A percentile compares a stretch with the other conserved stretches of the same genome.
Evolutionary conservation across 1,284 basidiomycete genomes (phyloP).

Genomic region (Agaricales sp.): DNA sequence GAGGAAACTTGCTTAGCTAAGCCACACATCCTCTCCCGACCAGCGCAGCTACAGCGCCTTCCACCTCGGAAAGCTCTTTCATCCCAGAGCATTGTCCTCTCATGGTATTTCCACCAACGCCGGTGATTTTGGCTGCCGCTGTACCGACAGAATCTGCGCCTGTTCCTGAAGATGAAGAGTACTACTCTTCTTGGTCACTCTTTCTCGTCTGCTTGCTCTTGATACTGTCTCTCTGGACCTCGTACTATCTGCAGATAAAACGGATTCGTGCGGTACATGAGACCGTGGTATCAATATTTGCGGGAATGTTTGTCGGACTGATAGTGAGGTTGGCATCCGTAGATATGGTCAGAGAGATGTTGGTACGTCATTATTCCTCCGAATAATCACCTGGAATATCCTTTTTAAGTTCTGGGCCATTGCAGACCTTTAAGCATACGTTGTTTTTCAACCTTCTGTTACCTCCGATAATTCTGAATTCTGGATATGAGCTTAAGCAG

Average conservation of each 20-base stretch:
- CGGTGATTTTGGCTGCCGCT: constrained; percentile 17
- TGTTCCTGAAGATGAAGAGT: constrained; percentile 71
- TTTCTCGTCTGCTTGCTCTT: constrained; percentile 93
- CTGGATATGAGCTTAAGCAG: constrained; percentile 96
- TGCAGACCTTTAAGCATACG: constrained; percentile 90
- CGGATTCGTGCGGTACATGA: constrained; percentile 94
- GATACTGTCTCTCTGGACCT: constrained; percentile 90
- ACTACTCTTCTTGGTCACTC: constrained; percentile 89
- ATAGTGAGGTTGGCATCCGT: constrained; percentile 87
- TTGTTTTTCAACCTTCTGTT: constrained; percentile 97
- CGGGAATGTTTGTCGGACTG: constrained; percentile 93
- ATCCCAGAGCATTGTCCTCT: constrained; percentile 2
- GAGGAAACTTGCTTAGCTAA: neutral
- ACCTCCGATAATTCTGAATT: constrained; percentile 97
- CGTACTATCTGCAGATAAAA: constrained; percentile 97
- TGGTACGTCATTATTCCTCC: constrained; percentile 49
- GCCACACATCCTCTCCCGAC: neutral
- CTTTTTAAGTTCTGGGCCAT: constrained; percentile 1
- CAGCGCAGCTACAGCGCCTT: neutral
- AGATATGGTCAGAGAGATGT: constrained; percentile 93
- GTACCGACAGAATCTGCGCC: constrained; percentile 21
- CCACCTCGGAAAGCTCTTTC: too few relatives aligned
- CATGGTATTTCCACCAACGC: constrained; percentile 22
- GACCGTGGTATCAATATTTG: constrained; percentile 92
- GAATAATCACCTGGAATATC: neutral